A percentile compares a stretch with the other conserved stretches of the same genome.
Evolutionary conservation across 1,284 basidiomycete species (phyloP).

Genomic region (Moesziomyces sp.): DNA sequence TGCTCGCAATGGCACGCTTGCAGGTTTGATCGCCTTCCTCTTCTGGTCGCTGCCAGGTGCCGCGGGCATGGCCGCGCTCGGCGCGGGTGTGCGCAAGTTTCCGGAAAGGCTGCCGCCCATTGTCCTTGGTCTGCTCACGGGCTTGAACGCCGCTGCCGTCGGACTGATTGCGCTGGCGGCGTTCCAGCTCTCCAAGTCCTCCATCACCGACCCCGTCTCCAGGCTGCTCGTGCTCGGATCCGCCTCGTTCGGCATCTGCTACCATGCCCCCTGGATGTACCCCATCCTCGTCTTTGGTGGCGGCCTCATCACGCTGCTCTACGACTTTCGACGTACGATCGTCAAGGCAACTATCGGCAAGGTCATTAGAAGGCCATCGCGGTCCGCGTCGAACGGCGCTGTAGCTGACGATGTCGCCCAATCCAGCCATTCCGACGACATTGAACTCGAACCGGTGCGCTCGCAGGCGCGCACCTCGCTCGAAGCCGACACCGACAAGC

Average conservation of each 20-base stretch:
- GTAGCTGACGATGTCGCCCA: background rate
- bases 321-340: slow-evolving; percentile 60
- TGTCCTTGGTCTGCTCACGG: slow-evolving; percentile 73
- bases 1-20: slow-evolving; percentile 66
- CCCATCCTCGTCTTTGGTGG: slow-evolving; percentile 68
- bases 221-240: slow-evolving; percentile 71
- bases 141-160: slow-evolving; percentile 74
- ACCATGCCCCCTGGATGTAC: slow-evolving; percentile 70
- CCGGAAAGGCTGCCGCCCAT: slow-evolving; percentile 71
- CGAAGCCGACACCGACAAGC: slow-evolving; percentile 18
- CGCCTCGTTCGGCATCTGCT: slow-evolving; percentile 72
- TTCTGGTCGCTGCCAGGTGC: slow-evolving; percentile 71
- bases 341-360: background rate
- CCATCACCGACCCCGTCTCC: slow-evolving; percentile 72
- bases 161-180: slow-evolving; percentile 74
- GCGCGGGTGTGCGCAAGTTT: slow-evolving; percentile 71
- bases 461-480: slow-evolving; percentile 3
- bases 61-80: slow-evolving; percentile 72
- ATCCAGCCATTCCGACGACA: slow-evolving; percentile 18
- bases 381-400: background rate
- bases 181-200: slow-evolving; percentile 71
- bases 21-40: slow-evolving; percentile 68
- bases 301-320: slow-evolving; percentile 64
- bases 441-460: slow-evolving; percentile 38
- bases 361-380: background rate